phyloP scores from a whole-genome alignment of 2,329 filamentous ascomycete genomes.

The Venturiaceae sp. region DNA sequence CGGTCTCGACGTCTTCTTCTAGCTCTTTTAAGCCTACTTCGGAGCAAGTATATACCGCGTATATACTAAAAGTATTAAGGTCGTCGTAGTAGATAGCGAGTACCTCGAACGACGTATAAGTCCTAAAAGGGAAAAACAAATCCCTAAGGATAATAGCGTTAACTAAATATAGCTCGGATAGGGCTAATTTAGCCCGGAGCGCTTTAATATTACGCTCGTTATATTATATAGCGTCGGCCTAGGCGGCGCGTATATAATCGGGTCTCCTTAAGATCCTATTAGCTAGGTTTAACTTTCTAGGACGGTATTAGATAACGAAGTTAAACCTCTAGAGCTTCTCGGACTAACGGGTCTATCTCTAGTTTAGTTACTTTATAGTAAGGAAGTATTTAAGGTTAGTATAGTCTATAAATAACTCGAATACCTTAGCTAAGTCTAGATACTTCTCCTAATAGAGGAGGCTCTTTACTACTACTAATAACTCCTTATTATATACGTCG shows the following conservation, averaged over 20 bases:
- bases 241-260: too few species aligned
- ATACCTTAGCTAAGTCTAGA: background rate
- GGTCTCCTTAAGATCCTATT: too few species aligned
- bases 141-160: background rate
- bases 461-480: constrained; percentile 13
- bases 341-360: too few species aligned
- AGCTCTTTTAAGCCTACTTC: background rate
- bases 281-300: too few species aligned
- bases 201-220: background rate
- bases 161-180: background rate
- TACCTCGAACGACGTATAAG: background rate
- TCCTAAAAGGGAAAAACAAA: background rate
- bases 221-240: too few species aligned
- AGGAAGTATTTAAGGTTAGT: background rate
- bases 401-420: background rate
- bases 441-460: background rate
- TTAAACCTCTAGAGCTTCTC: too few species aligned
- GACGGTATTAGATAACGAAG: too few species aligned
- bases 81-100: background rate
- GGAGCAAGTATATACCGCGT: background rate
- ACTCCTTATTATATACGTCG: too few species aligned
- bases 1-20: background rate
- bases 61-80: too few species aligned
- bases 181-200: background rate
- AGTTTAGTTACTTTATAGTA: background rate